Evolutionary conservation across 495 filamentous ascomycete genomes (phyloP).

Genomic region (Sordaria brevicollis): DNA sequence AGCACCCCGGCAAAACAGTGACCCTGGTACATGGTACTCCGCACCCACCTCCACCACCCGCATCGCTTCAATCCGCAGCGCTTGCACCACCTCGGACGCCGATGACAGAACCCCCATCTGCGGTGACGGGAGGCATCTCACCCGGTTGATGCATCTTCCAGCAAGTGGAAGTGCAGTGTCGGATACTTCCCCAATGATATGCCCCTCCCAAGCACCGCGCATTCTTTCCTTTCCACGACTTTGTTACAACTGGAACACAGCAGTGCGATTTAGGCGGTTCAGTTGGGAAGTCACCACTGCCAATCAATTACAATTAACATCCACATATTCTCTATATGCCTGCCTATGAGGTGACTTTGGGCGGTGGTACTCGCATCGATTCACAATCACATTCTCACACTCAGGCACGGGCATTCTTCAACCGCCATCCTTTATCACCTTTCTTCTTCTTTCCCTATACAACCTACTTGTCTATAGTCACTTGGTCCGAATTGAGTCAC

Average conservation of each 20-base stretch:
- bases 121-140: too few relatives aligned
- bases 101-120: not conserved
- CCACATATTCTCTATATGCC: not conserved
- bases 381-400: not conserved
- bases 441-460: not conserved
- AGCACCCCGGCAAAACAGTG: not conserved
- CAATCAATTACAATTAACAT: not conserved
- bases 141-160: not conserved
- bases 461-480: not conserved
- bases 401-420: not conserved
- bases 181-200: too few relatives aligned
- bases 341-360: too few relatives aligned
- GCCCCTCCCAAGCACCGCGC: not conserved
- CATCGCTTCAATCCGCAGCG: not conserved
- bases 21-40: not conserved
- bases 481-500: not conserved
- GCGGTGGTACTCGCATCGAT: not conserved
- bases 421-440: not conserved
- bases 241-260: not conserved
- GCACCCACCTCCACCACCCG: not conserved
- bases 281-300: not conserved
- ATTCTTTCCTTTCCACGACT: not conserved
- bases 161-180: too few relatives aligned
- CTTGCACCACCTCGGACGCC: not conserved
- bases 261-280: not conserved